Conservation (phyloP, 2,329 filamentous ascomycete species). For the Arachnomyces sp. region DNA sequence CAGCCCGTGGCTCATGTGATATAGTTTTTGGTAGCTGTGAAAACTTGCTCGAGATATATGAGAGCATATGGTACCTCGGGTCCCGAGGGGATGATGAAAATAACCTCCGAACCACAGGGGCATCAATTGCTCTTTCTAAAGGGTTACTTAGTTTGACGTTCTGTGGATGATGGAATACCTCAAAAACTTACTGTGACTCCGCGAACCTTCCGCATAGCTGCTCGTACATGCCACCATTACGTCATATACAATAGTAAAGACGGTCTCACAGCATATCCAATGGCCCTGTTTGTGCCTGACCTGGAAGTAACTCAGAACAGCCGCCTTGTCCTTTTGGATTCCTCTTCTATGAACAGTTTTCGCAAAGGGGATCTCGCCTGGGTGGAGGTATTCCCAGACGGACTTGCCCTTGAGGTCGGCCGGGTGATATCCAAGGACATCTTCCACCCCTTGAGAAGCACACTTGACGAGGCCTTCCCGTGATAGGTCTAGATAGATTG, state of each 20-base stretch:
- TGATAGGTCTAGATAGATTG: slow-evolving; percentile 53
- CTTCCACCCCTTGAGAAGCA: slow-evolving; percentile 71
- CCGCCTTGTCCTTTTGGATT: slow-evolving; percentile 71
- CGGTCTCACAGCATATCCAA: slow-evolving; percentile 77
- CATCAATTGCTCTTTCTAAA: slow-evolving; percentile 65
- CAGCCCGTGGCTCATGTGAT: slow-evolving; percentile 69
- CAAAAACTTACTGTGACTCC: slow-evolving; percentile 60
- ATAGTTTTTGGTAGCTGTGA: slow-evolving; percentile 42
- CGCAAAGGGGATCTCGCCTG: slow-evolving; percentile 68
- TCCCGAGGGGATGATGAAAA: slow-evolving; percentile 76
- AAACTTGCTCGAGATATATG: slow-evolving; percentile 76
- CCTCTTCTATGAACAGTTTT: slow-evolving; percentile 63
- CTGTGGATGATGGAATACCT: background rate
- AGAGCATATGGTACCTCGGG: slow-evolving; percentile 82
- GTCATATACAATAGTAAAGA: slow-evolving; percentile 82
- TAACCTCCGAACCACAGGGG: slow-evolving; percentile 66
- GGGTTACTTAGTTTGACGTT: background rate
- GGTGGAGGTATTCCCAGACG: slow-evolving; percentile 80
- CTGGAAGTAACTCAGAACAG: slow-evolving; percentile 70
- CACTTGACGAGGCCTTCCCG: slow-evolving; percentile 72
- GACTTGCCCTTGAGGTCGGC: slow-evolving; percentile 67
- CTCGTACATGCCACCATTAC: slow-evolving; percentile 78
- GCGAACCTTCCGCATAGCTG: slow-evolving; percentile 60
- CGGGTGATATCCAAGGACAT: slow-evolving; percentile 73
- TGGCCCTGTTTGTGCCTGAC: slow-evolving; percentile 59